Evolutionary conservation across 495 filamentous ascomycete species (phyloP), one percentile per base, ranked within the genome.

Genomic region (Neurospora sp.): DNA sequence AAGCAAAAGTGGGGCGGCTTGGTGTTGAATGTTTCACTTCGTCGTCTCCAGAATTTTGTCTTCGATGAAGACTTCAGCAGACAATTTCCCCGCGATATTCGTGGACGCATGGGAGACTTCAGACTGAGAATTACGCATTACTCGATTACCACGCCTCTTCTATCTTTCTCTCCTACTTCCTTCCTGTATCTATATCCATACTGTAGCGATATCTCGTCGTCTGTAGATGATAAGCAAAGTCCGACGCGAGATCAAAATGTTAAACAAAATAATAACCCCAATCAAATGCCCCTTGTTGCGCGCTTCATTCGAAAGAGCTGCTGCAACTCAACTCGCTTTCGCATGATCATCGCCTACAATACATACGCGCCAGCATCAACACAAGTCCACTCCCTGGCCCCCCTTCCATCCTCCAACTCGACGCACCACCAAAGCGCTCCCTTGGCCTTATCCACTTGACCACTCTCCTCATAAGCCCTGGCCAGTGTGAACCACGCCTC

Each of bases 401-500:
- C 88, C 75, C 83, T 86, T 5, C 81, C 84, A 75, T 93, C 91
- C 78, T 93, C 91, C 9, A 93, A 82, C 79, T 92, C 90, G 3
- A 94, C 89, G 74, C 89, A 91, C 87, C 90, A 92, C 91, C 91
- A 93, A 5, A 93, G 83, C 72, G 88, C 89, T 69, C 87, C 85
- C 78, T 93, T 94, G 66, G 96, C 89, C 79, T 94, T 97, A 61
- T 94, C 92, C 8, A 88, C 79, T 84, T 98, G 92, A 8, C 91
- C 91, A 70, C 91, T 90, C 71, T 90, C 89, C 82, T 98, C 95
- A 75, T 97, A 92, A 66, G 90, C 93, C 74, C 92, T 84, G 1
- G 96, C 93, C 18, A 99, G 87, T 11, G 90, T 89, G 77, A 91
- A 94, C 96, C 96, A 99, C 22, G 94, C 96, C 79, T 97, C 96